These are phyloP conservation scores for Sonneratia caseolaris DNA, from an alignment of 345 rosid genomes.

Conservation along the genomic window DNA sequence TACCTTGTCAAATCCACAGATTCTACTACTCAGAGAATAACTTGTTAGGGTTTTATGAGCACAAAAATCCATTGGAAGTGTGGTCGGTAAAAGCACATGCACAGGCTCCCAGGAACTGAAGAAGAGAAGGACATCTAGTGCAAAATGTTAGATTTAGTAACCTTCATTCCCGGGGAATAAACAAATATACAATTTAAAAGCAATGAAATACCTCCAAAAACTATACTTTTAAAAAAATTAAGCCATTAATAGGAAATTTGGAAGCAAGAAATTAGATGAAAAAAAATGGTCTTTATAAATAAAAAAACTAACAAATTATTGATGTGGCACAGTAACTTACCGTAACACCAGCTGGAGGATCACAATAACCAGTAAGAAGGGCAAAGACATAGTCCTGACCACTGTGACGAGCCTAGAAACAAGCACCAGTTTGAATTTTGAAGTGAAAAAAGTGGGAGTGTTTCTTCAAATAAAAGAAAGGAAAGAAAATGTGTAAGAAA, in stretches of 20 bases:
- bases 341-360: slow-evolving; percentile 95
- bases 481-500: slow-evolving; percentile 5
- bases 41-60: not conserved
- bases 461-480: not conserved
- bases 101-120: not conserved
- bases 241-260: not conserved
- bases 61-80: not conserved
- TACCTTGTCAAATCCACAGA: not conserved
- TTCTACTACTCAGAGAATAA: not conserved
- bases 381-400: slow-evolving; percentile 97
- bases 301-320: not conserved
- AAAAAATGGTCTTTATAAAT: not conserved
- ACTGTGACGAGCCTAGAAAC: slow-evolving; percentile 89
- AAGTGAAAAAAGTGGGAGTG: not conserved
- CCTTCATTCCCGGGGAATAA: not conserved
- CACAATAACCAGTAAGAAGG: slow-evolving; percentile 93
- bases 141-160: not conserved
- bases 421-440: slow-evolving; percentile 8
- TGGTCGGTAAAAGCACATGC: not conserved
- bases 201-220: not conserved
- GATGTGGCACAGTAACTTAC: slow-evolving; percentile 18
- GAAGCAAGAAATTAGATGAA: not conserved
- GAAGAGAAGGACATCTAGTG: not conserved
- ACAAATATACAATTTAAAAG: not conserved
- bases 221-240: not conserved